Evolutionary conservation across 2,329 filamentous ascomycete genomes (phyloP).

Genomic region (Penicillium sp.): DNA sequence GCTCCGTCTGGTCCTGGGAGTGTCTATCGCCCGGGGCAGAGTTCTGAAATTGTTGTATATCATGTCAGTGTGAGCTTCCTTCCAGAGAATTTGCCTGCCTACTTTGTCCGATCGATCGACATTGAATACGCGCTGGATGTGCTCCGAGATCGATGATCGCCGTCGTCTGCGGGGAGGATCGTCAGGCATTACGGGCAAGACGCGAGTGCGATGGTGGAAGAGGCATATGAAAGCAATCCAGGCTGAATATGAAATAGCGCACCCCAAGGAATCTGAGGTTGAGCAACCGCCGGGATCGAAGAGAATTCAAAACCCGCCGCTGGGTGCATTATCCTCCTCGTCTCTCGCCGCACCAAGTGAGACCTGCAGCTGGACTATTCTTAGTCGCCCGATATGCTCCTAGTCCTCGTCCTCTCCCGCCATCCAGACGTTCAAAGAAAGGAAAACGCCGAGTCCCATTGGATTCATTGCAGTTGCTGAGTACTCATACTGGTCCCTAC

Average conservation of each 20-base stretch:
- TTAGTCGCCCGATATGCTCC: too few relatives aligned
- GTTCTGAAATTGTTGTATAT: too few relatives aligned
- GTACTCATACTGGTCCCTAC: neutral
- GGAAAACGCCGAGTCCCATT: too few relatives aligned
- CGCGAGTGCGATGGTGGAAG: neutral
- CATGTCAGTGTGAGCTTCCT: neutral
- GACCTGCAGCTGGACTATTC: conserved; percentile 19
- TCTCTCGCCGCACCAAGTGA: conserved; percentile 14
- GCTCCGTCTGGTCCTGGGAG: too few relatives aligned
- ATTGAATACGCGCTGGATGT: conserved; percentile 21
- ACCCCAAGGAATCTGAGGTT: too few relatives aligned
- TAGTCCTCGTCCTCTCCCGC: too few relatives aligned
- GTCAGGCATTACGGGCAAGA: too few relatives aligned
- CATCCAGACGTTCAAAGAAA: too few relatives aligned
- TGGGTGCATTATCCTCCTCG: too few relatives aligned
- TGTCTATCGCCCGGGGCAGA: too few relatives aligned
- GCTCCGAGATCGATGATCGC: conserved; percentile 24
- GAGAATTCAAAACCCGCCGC: conserved; percentile 15
- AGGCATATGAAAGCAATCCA: too few relatives aligned
- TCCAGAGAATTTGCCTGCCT: neutral
- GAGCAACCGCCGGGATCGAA: conserved; percentile 7
- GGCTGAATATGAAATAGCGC: neutral
- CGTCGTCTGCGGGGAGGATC: conserved; percentile 21
- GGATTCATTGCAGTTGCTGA: too few relatives aligned
- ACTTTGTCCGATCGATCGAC: conserved; percentile 20